Conservation (phyloP, 2,329 filamentous ascomycete genomes). For the Monosporascus ibericus region DNA sequence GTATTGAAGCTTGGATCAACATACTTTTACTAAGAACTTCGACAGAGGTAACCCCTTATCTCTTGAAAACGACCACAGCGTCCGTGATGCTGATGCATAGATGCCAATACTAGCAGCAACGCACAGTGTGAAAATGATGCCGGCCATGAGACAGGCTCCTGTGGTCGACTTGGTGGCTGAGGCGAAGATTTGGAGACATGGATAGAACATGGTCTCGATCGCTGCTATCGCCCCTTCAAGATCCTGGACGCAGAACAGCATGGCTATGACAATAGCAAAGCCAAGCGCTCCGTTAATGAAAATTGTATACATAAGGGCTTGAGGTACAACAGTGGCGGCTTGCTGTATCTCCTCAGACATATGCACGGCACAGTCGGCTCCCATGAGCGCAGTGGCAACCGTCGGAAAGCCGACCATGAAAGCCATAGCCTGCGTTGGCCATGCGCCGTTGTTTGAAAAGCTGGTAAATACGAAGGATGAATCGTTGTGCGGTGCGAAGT, state of each 20-base stretch:
- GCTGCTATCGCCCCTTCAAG: constrained; percentile 10
- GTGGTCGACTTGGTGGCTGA: constrained; percentile 13
- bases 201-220: constrained; percentile 15
- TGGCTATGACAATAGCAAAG: constrained; percentile 16
- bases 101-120: constrained; percentile 14
- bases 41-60: constrained; percentile 16
- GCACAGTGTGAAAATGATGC: constrained; percentile 13
- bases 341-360: constrained; percentile 18
- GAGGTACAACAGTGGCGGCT: constrained; percentile 13
- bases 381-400: constrained; percentile 29
- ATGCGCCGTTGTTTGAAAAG: constrained; percentile 43
- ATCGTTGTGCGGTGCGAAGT: constrained; percentile 24
- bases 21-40: not conserved
- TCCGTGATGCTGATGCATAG: constrained; percentile 16
- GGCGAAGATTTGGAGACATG: constrained; percentile 21
- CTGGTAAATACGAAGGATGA: constrained; percentile 38
- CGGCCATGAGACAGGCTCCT: constrained; percentile 11
- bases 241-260: constrained; percentile 17
- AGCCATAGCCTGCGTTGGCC: constrained; percentile 37
- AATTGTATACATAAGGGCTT: constrained; percentile 15
- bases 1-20: not conserved
- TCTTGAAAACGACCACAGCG: constrained; percentile 22
- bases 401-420: constrained; percentile 38
- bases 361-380: constrained; percentile 29
- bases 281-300: constrained; percentile 16